phyloP scores from a whole-genome alignment of 306 rosid genomes.

The Astragalus membranaceus region DNA sequence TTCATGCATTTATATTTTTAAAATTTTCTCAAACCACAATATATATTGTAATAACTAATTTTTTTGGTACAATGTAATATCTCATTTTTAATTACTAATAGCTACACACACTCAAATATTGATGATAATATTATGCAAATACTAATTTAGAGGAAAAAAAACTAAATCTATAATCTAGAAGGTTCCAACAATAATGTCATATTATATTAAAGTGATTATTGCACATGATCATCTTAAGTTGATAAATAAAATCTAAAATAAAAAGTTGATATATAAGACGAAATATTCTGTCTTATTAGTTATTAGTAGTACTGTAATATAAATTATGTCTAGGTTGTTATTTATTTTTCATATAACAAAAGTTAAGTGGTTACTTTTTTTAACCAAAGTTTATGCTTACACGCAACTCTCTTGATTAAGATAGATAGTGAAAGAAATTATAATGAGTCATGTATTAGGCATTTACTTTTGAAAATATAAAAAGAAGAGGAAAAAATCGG shows the following conservation, averaged over 20 bases:
- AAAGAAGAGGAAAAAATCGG: neutral
- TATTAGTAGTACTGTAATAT: neutral
- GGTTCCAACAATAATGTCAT: neutral
- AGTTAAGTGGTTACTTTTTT: neutral
- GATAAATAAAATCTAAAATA: no score
- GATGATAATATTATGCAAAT: neutral
- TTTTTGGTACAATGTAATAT: no score
- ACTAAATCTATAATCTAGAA: neutral
- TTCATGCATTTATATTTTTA: no score
- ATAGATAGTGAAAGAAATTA: neutral
- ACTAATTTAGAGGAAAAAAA: neutral
- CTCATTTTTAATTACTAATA: no score
- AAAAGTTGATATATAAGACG: constrained; percentile 1
- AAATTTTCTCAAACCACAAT: no score
- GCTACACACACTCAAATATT: neutral
- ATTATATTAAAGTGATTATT: neutral
- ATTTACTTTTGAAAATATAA: neutral
- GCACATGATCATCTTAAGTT: neutral
- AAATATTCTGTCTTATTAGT: neutral
- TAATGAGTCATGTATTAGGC: neutral
- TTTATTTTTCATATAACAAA: neutral
- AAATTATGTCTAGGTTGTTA: neutral
- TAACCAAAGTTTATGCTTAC: constrained; percentile 10
- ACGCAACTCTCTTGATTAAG: constrained; percentile 2
- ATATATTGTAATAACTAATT: no score